Percentiles rank a stretch among this genome's conserved stretches.
Evolutionary conservation across 768 basidiomycete genomes (phyloP).

Genomic region (Termitomyces sp.): DNA sequence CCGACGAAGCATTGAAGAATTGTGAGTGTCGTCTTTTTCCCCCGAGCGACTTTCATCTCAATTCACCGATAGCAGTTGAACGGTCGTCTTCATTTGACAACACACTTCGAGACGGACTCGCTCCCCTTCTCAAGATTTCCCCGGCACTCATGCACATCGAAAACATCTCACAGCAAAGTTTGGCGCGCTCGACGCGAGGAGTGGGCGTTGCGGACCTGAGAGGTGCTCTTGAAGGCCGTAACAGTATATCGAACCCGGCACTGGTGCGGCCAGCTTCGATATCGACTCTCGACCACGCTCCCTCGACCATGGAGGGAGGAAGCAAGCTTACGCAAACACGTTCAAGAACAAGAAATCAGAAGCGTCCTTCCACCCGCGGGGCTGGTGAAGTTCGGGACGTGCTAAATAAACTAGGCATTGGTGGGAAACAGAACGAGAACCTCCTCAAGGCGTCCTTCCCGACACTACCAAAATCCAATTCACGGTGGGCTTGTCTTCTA

Average conservation of each 20-base stretch:
- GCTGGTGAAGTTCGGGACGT: constrained; percentile 79
- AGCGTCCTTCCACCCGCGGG: constrained; percentile 44
- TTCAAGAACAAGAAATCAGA: constrained; percentile 50
- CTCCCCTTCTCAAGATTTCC: constrained; percentile 76
- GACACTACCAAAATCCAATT: constrained; percentile 42
- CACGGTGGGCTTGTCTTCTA: constrained; percentile 17
- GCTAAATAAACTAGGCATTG: constrained; percentile 78
- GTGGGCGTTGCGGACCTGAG: constrained; percentile 87
- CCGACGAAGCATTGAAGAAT: constrained; percentile 68
- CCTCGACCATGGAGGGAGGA: constrained; percentile 43
- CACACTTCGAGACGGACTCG: constrained; percentile 60
- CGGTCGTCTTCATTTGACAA: constrained; percentile 49
- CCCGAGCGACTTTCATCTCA: constrained; percentile 1
- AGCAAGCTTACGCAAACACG: constrained; percentile 46
- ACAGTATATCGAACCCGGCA: constrained; percentile 77
- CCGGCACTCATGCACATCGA: constrained; percentile 89
- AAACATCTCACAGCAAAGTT: constrained; percentile 83
- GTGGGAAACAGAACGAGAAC: constrained; percentile 56
- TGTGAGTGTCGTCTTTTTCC: constrained; percentile 48
- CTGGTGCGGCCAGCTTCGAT: constrained; percentile 68
- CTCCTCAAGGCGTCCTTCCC: constrained; percentile 74
- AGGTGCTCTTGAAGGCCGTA: constrained; percentile 85
- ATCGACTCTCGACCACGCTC: constrained; percentile 71
- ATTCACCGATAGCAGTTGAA: constrained; percentile 47
- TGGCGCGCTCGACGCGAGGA: constrained; percentile 73